Base-by-base conservation (phyloP, 2,329 filamentous ascomycete genomes). In the Colletotrichum lupini region DNA sequence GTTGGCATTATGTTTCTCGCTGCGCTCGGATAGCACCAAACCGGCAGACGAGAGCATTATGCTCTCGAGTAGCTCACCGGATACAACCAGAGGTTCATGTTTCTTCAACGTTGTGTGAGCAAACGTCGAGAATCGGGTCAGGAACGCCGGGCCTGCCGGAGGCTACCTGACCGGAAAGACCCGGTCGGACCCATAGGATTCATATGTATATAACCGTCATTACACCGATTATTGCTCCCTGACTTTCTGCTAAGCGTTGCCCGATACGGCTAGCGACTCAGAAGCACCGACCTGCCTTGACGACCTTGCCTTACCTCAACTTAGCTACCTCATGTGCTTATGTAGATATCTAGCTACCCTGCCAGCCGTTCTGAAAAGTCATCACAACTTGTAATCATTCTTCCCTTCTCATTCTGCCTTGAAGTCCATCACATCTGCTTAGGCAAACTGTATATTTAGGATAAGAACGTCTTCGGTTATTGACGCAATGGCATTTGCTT, bases 301-400 rank as follows among this genome's bases (percentile, higher is more conserved):
- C 42, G 42, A 22, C 19, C 42, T 9, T 28, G 37, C 19, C 14
- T 49, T 30, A 24, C 12, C 49, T 30, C 16, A 30, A n/a, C 42
- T 61, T 8, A 24, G 49, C 49, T 53, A 53, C 49, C 28, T 46
- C 60, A 28, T 63, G 46, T 35, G 37, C 37, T 42, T 42, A 42
- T 42, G 53, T 28, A 56, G 53, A 28, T 56, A 56, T 56, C 22
- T 56, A 26, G 16, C 12, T 56, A 56, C 22, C 42, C 42, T 49
- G 42, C 42, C 42, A 53, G n/a, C 52, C 49, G 11, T 46, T 22
- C 4, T 56, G n/a, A 65, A 65, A 65, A 65, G 62, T 57, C 62
- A 57, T 65, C 52, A 22, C 37, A 5, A 56, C 24, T 56, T 56
- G 30, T 30, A 28, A 63, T 26, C 46, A 16, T 42, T 30, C 4